Evolutionary conservation across 169 alveolate genomes (phyloP).

Genomic region (Plasmodium ovale): DNA sequence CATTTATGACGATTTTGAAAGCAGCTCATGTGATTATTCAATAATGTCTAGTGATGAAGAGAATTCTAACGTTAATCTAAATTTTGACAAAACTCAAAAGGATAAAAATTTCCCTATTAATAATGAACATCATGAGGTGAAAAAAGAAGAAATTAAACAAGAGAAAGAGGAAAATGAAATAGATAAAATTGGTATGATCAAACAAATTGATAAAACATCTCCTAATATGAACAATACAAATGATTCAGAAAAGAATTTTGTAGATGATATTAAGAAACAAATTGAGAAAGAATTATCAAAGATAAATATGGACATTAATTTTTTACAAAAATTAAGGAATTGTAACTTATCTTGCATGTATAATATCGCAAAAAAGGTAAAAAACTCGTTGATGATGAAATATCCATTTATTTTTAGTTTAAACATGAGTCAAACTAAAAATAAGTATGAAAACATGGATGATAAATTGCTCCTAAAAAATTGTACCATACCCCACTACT

Average conservation of each 20-base stretch:
- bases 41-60: slow-evolving; percentile 28
- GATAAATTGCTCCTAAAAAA: slow-evolving; percentile 16
- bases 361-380: slow-evolving; percentile 33
- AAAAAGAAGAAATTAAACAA: slow-evolving; percentile 5
- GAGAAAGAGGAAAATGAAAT: background rate
- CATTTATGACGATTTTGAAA: slow-evolving; percentile 32
- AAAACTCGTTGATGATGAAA: slow-evolving; percentile 38
- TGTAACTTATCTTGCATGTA: slow-evolving; percentile 33
- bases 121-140: background rate
- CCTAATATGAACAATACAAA: background rate
- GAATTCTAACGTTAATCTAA: background rate
- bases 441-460: slow-evolving; percentile 12
- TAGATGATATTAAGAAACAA: background rate
- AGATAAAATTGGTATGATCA: no score
- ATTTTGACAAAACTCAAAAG: background rate
- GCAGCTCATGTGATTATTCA: slow-evolving; percentile 48
- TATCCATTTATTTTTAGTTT: slow-evolving; percentile 67
- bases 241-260: background rate
- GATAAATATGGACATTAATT: slow-evolving; percentile 31
- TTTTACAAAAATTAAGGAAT: slow-evolving; percentile 31
- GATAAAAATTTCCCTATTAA: background rate
- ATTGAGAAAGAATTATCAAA: slow-evolving; percentile 45
- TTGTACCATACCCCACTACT: slow-evolving; percentile 27
- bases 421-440: slow-evolving; percentile 13
- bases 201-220: no score